phyloP scores from a whole-genome alignment of 371 early-diverging fungal genomes.

The Mucor racemosus region DNA sequence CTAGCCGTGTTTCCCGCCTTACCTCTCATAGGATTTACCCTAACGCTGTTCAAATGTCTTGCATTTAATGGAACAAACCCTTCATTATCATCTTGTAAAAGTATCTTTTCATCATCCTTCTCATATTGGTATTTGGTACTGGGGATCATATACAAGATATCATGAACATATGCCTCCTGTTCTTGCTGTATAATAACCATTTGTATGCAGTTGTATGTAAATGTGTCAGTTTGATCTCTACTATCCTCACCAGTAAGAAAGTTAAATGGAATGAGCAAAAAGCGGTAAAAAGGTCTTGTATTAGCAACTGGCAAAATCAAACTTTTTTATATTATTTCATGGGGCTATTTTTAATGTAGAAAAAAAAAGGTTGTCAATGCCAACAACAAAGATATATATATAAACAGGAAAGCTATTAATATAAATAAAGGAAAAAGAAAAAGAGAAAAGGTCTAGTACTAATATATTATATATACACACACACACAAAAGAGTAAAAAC shows the following conservation, averaged over 20 bases:
- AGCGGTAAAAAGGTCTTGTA: background rate
- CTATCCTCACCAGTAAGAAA: background rate
- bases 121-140: constrained; percentile 13
- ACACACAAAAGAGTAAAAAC: background rate
- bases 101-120: constrained; percentile 4
- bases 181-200: background rate
- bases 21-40: too few relatives aligned
- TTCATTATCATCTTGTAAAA: background rate
- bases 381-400: background rate
- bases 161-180: background rate
- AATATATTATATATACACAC: background rate
- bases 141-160: constrained; percentile 9
- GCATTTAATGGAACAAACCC: background rate
- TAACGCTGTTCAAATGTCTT: too few relatives aligned
- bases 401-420: background rate
- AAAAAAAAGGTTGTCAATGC: background rate
- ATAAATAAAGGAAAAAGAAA: too few relatives aligned
- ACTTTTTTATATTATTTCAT: background rate
- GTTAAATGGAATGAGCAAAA: background rate
- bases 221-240: too few relatives aligned
- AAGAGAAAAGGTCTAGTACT: background rate
- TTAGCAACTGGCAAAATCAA: background rate
- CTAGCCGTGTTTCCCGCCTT: too few relatives aligned
- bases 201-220: too few relatives aligned
- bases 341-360: background rate